Base-by-base conservation (phyloP, 345 rosid genomes). In the Arabidopsis suecica region DNA sequence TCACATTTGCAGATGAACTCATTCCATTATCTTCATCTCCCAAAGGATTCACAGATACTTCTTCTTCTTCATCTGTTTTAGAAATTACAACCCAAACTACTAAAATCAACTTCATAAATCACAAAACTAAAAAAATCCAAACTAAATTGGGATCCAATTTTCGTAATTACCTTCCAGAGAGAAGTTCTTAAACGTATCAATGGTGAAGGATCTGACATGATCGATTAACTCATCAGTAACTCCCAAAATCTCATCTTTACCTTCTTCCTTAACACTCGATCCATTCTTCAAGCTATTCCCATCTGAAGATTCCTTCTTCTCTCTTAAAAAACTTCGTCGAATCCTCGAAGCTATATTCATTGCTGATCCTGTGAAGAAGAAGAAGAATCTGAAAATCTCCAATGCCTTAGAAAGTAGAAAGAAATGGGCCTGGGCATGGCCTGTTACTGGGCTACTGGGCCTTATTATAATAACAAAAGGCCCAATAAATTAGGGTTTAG, bases 171-270 rank as follows among this genome's bases (percentile, higher is more conserved):
- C 93, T 40, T 81, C 79, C 9, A 84, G 78, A 55, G 88, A 84
- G 82, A 83, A 94, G 69, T 81, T 85, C 85, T 82, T 87, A 93
- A 94, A 94, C 34, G 86, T 88, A 10, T 91, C 96, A 12, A 83
- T 59, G 37, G 95, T 78, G 76, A 90, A 91, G 10, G 93, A 81
- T 81, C 83, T 86, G 68, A 87, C 79, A 41, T 79, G 81, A 78
- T 84, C 85, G 74, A 91, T 73, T 37, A 94, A 76, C 44, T 86
- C 79, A 41, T 81, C 85, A 22, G 93, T 94, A 65, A 94, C 71
- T 71, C 97, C 97, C 9, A 80, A 58, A 4, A 84, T 51, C 42
- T 84, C 86, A 41, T 85, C 89, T 38, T 78, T 78, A 1, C 34
- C 30, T 34, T 75, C 58, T 51, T 58, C 65, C 18, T 20, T 40